A percentile compares a stretch with the other conserved stretches of the same genome.
These are phyloP conservation scores for Circinella umbellata DNA, from an alignment of 371 early-diverging fungal species.

Conservation along the genomic window DNA sequence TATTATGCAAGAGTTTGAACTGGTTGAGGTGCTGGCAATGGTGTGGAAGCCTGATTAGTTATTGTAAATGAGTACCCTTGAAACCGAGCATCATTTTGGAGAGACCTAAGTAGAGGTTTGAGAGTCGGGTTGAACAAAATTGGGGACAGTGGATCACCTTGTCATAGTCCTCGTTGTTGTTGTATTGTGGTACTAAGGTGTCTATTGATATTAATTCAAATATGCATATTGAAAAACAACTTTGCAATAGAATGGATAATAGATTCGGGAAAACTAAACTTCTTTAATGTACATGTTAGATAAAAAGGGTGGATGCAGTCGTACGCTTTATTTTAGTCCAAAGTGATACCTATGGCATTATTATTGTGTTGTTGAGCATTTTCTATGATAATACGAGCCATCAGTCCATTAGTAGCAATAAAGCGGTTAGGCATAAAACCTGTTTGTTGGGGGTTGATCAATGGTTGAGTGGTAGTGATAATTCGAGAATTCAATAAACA, in stretches of 20 bases:
- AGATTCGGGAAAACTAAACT: no score
- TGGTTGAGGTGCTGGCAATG: background rate
- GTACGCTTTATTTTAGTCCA: slow-evolving; percentile 27
- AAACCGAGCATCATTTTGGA: no score
- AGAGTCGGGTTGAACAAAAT: slow-evolving; percentile 28
- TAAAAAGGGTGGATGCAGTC: slow-evolving; percentile 22
- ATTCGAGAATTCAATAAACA: no score
- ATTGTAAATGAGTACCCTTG: background rate
- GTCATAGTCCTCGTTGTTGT: slow-evolving; percentile 21
- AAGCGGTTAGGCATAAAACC: slow-evolving; percentile 20
- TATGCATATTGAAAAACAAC: no score
- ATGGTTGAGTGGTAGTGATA: no score
- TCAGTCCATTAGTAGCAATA: slow-evolving; percentile 19
- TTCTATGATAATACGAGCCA: slow-evolving; percentile 5
- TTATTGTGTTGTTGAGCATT: slow-evolving; percentile 1
- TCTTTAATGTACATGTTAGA: background rate
- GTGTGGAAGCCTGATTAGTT: no score
- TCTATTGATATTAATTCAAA: slow-evolving; percentile 21
- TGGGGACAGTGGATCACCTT: slow-evolving; percentile 28
- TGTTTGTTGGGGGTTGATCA: slow-evolving; percentile 20
- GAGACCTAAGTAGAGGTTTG: slow-evolving; percentile 18
- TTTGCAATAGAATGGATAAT: no score
- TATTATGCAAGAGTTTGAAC: slow-evolving; percentile 13
- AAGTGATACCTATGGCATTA: background rate
- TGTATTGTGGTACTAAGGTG: slow-evolving; percentile 6